Base-by-base conservation (phyloP, 2,329 filamentous ascomycete species). In the Fusarium domesticum region DNA sequence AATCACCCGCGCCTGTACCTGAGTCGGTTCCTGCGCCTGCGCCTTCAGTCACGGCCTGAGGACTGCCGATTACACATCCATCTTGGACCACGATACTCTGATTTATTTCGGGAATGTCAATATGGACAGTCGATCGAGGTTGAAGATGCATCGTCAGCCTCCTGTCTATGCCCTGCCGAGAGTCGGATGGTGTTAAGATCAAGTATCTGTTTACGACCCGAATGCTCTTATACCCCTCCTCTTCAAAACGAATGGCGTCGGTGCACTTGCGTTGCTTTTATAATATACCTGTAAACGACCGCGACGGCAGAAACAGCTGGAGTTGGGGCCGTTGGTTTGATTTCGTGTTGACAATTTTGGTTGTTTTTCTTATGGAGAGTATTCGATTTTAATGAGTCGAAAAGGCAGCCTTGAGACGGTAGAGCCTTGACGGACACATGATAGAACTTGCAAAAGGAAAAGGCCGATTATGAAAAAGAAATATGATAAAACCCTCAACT, bases 171-270 rank as follows among this genome's bases (percentile, higher is more conserved):
- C n/a, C n/a, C n/a, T n/a, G n/a, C n/a, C n/a, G n/a, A n/a, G n/a
- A n/a, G n/a, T n/a, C n/a, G n/a, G n/a, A n/a, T n/a, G n/a, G n/a
- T n/a, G n/a, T n/a, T n/a, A n/a, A n/a, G n/a, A n/a, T n/a, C 14
- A 28, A 5, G 23, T 3, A 28, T 28, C 23, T 28, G 14, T 28
- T n/a, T 45, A 59, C 47, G 52, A 54, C 44, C 56, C 42, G 45
- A 47, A 56, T 54, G 54, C 52, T 59, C 55, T 12, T 63, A 63
- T 63, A 63, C 60, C 60, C 48, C 39, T 39, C 41, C 60, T 47
- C 39, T 39, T 40, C 8, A 28, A 28, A 54, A 49, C 49, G 49
- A 59, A 43, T 54, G 50, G 53, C 55, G 49, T 57, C 40, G 35
- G 35, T 28, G 39, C 48, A 47, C 47, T 17, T 43, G 51, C 42